These are phyloP conservation scores for Evansstolkia leycettana DNA, from an alignment of 495 filamentous ascomycete species.

Conservation along the genomic window DNA sequence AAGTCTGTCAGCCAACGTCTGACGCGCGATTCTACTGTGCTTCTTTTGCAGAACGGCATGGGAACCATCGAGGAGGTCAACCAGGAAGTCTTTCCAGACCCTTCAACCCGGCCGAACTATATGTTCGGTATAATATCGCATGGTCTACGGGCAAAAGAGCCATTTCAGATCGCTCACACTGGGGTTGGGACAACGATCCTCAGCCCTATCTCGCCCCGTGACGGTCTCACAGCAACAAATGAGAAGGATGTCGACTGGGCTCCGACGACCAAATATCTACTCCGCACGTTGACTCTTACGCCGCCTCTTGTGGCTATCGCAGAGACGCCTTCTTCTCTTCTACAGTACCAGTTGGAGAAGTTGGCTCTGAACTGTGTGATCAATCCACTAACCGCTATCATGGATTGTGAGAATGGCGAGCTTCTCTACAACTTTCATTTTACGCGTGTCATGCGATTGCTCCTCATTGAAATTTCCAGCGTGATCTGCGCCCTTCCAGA, in stretches of 20 bases:
- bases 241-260: constrained; percentile 21
- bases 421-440: constrained; percentile 50
- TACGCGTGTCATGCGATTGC: constrained; percentile 42
- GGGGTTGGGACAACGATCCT: constrained; percentile 49
- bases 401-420: constrained; percentile 61
- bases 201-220: constrained; percentile 33
- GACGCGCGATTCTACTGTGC: constrained; percentile 58
- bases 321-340: constrained; percentile 27
- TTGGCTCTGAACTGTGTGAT: constrained; percentile 70
- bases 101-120: constrained; percentile 54
- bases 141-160: constrained; percentile 37
- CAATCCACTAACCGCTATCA: constrained; percentile 66
- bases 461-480: constrained; percentile 53
- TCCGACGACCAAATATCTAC: constrained; percentile 32
- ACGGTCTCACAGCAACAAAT: constrained; percentile 7
- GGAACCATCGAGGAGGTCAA: constrained; percentile 68
- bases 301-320: constrained; percentile 34
- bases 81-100: constrained; percentile 51
- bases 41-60: constrained; percentile 75
- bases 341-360: constrained; percentile 61
- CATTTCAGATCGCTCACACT: constrained; percentile 53
- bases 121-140: constrained; percentile 63
- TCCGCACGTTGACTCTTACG: constrained; percentile 38
- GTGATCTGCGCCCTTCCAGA: constrained; percentile 57
- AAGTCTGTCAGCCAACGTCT: constrained; percentile 49